Conservation (phyloP, 768 basidiomycete genomes). For the Kwoniella bestiolae region DNA sequence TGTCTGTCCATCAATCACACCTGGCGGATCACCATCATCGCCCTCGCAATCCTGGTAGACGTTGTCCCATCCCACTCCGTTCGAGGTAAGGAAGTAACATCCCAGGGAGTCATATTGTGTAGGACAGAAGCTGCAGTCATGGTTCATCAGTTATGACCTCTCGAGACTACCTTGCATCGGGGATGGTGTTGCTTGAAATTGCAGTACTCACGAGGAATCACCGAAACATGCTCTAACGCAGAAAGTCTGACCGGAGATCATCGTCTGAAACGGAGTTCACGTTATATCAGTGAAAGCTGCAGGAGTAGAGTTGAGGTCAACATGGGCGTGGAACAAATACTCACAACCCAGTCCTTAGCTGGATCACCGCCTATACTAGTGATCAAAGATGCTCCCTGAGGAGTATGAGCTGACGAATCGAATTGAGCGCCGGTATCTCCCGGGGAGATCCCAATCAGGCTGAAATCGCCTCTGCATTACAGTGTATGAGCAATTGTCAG, state of each 20-base stretch:
- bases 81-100: constrained; percentile 42
- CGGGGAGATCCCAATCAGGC: constrained; percentile 48
- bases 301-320: too few species aligned
- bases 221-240: constrained; percentile 52
- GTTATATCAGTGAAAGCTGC: too few species aligned
- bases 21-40: constrained; percentile 41
- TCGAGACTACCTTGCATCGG: too few species aligned
- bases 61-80: constrained; percentile 36
- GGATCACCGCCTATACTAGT: constrained; percentile 29
- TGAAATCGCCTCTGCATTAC: constrained; percentile 47
- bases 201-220: constrained; percentile 35
- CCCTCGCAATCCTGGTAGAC: constrained; percentile 42
- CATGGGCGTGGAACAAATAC: constrained; percentile 22
- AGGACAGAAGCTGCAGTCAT: constrained; percentile 41
- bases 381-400: constrained; percentile 34
- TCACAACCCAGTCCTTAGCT: constrained; percentile 47
- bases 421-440: constrained; percentile 49
- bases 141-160: neutral
- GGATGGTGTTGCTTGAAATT: too few species aligned
- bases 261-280: too few species aligned
- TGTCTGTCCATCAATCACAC: constrained; percentile 33
- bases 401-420: constrained; percentile 36
- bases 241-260: constrained; percentile 45
- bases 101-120: constrained; percentile 42
- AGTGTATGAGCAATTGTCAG: too few species aligned